These are phyloP conservation scores for Planoprotostelium fungivorum DNA, from an alignment of 78 protist species.

Conservation along the genomic window DNA sequence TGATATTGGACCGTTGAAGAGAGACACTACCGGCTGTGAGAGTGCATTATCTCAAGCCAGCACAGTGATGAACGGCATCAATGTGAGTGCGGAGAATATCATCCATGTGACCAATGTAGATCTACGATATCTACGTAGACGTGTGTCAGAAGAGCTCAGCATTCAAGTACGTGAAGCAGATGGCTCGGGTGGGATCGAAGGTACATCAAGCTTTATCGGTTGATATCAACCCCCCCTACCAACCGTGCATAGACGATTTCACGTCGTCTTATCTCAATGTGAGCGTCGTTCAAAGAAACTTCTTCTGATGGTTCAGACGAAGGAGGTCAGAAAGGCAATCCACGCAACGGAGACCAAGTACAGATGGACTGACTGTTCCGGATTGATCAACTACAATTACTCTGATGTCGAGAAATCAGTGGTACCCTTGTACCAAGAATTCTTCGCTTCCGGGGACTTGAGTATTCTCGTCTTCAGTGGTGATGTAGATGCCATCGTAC, in stretches of 20 bases:
- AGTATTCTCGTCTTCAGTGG: not conserved
- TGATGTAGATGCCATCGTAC: not conserved
- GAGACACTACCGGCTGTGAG: not conserved
- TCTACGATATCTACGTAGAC: not conserved
- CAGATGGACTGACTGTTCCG: not conserved
- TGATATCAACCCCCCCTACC: not conserved
- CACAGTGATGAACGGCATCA: not conserved
- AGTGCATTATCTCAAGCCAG: not conserved
- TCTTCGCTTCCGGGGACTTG: not conserved
- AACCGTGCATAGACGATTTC: not conserved
- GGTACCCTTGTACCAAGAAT: not conserved
- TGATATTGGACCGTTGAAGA: not conserved
- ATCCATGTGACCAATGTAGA: not conserved
- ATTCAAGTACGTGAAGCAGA: not conserved
- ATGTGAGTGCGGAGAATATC: not conserved
- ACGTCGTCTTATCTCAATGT: not conserved
- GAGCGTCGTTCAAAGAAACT: not conserved
- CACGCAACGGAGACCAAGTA: not conserved
- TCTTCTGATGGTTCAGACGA: not conserved
- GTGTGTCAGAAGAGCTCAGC: not conserved
- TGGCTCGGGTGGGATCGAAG: not conserved
- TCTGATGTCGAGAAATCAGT: not conserved
- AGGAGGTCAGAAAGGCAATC: not conserved
- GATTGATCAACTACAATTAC: not conserved
- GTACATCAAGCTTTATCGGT: not conserved